Evolutionary conservation across 2,329 filamentous ascomycete genomes (phyloP).

Genomic region (Aureobasidium sp.): DNA sequence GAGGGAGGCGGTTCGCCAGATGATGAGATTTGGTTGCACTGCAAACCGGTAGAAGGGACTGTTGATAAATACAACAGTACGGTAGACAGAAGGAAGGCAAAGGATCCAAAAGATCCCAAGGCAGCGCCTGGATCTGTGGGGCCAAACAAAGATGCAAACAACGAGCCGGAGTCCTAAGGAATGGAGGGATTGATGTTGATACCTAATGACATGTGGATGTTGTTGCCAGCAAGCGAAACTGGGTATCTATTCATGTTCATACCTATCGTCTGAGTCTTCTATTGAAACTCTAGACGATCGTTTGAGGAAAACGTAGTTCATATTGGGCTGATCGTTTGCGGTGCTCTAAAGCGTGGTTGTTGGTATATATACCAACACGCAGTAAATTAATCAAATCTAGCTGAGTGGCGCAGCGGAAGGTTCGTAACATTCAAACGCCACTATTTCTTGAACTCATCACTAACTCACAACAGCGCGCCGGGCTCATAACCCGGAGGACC

Average conservation of each 20-base stretch:
- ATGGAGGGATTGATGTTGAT: background rate
- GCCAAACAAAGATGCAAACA: background rate
- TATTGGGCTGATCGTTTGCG: no score
- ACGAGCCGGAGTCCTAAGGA: background rate
- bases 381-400: no score
- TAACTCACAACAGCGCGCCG: conserved; percentile 15
- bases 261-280: background rate
- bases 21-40: conserved; percentile 48
- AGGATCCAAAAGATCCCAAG: background rate
- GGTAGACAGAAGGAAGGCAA: background rate
- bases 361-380: no score
- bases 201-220: background rate
- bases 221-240: background rate
- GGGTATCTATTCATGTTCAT: background rate
- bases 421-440: background rate
- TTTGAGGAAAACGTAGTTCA: background rate
- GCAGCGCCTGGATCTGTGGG: background rate
- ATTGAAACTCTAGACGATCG: background rate
- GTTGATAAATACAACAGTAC: background rate
- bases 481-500: conserved; percentile 21
- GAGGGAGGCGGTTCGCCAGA: conserved; percentile 31
- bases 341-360: no score
- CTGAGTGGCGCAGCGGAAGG: conserved; percentile 18
- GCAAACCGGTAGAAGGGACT: conserved; percentile 26
- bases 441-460: background rate